These are phyloP conservation scores for Phoma sp. DNA, from an alignment of 2,329 filamentous ascomycete genomes.

Conservation along the genomic window DNA sequence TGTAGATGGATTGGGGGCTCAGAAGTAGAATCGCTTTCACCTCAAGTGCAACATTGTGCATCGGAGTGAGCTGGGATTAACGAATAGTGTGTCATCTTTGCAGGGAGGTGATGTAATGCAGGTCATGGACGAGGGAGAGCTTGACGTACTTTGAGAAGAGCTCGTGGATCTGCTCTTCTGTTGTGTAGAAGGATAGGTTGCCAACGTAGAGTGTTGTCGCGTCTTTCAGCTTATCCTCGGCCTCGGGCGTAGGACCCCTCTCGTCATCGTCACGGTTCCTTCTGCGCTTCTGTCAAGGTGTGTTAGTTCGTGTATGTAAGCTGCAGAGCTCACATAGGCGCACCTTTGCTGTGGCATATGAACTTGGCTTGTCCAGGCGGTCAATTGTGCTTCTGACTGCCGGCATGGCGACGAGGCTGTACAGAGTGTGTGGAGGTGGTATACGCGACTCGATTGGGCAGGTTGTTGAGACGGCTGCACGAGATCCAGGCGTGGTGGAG, in stretches of 20 bases:
- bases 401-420: conserved; percentile 28
- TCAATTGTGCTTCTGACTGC: conserved; percentile 78
- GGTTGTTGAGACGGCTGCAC: not conserved
- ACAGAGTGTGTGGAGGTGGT: not conserved
- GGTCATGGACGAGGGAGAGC: not conserved
- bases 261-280: conserved; percentile 66
- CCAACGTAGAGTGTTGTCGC: conserved; percentile 97
- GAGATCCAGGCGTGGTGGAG: not conserved
- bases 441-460: conserved; percentile 4
- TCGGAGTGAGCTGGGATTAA: conserved; percentile 99
- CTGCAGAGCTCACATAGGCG: not conserved
- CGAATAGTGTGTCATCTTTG: conserved; percentile 80
- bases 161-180: conserved; percentile 98
- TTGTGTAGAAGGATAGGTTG: conserved; percentile 98
- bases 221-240: conserved; percentile 80
- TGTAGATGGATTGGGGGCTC: conserved; percentile 52
- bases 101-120: conserved; percentile 12
- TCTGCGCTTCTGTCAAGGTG: conserved; percentile 69
- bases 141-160: conserved; percentile 75
- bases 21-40: conserved; percentile 77
- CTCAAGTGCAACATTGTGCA: conserved; percentile 80
- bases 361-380: conserved; percentile 89
- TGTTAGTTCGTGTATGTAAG: conserved; percentile 13
- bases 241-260: conserved; percentile 60
- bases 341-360: conserved; percentile 88